phyloP scores from a whole-genome alignment of 2,329 filamentous ascomycete genomes.

The Botryosphaeria agaves region DNA sequence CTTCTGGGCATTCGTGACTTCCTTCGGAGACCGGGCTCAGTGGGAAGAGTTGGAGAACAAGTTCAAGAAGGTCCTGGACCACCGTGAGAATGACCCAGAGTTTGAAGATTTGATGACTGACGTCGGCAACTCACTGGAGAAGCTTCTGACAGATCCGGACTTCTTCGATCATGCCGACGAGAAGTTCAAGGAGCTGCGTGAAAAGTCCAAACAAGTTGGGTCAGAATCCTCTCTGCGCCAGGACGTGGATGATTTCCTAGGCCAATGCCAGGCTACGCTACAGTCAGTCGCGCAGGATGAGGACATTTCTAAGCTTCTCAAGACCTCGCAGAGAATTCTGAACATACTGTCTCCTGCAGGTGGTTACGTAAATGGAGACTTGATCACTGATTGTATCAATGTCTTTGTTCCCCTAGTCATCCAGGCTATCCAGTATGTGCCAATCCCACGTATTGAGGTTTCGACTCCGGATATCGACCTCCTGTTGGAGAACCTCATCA shows the following conservation, averaged over 20 bases:
- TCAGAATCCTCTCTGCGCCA: slow-evolving; percentile 50
- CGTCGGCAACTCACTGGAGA: slow-evolving; percentile 56
- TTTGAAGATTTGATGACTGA: slow-evolving; percentile 65
- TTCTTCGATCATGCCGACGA: slow-evolving; percentile 66
- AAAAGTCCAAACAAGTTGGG: slow-evolving; percentile 39
- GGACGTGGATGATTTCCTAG: slow-evolving; percentile 56
- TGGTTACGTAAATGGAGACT: slow-evolving; percentile 46
- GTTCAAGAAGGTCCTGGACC: slow-evolving; percentile 53
- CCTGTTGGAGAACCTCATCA: slow-evolving; percentile 73
- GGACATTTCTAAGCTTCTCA: slow-evolving; percentile 51
- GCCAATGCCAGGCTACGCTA: slow-evolving; percentile 50
- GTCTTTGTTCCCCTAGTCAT: slow-evolving; percentile 67
- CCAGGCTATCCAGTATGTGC: slow-evolving; percentile 66
- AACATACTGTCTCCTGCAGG: slow-evolving; percentile 51
- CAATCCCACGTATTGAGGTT: slow-evolving; percentile 79
- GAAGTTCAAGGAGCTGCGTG: slow-evolving; percentile 41
- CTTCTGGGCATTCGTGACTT: slow-evolving; percentile 64
- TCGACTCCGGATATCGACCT: slow-evolving; percentile 71
- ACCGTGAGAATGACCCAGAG: slow-evolving; percentile 60
- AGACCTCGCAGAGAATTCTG: slow-evolving; percentile 50
- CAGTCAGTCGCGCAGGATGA: slow-evolving; percentile 52
- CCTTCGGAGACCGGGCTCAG: slow-evolving; percentile 54
- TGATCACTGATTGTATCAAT: slow-evolving; percentile 60
- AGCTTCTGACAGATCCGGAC: slow-evolving; percentile 67
- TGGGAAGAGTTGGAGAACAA: slow-evolving; percentile 60